A percentile compares a stretch with the other conserved stretches of the same genome.
These are phyloP conservation scores for Pythium rishiriense DNA, from an alignment of 352 stramenopile genomes.

Conservation along the genomic window DNA sequence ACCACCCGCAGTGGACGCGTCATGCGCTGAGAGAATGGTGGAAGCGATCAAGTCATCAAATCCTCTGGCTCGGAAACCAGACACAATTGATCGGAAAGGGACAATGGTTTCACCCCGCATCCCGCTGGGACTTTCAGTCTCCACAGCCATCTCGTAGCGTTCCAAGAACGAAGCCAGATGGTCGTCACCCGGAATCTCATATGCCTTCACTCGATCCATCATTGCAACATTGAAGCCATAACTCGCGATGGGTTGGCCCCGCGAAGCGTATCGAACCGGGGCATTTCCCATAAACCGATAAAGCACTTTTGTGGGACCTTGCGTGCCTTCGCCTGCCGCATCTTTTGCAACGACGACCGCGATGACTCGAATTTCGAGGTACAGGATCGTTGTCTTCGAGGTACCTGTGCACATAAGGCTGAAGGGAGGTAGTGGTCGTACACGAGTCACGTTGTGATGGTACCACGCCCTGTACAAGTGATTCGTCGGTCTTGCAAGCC, in stretches of 20 bases:
- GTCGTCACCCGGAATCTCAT: conserved; percentile 7
- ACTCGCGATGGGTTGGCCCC: neutral
- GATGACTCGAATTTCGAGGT: conserved; percentile 12
- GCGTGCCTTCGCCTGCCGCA: neutral
- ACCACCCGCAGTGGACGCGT: neutral
- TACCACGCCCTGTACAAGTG: conserved; percentile 13
- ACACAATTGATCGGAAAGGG: neutral
- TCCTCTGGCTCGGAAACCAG: neutral
- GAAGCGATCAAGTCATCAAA: neutral
- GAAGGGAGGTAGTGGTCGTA: neutral
- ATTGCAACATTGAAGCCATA: conserved; percentile 1
- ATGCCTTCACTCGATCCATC: conserved; percentile 1
- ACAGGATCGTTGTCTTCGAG: neutral
- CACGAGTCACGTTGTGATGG: neutral
- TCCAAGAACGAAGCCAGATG: conserved; percentile 9
- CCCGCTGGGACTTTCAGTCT: neutral
- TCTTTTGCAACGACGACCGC: conserved; percentile 2
- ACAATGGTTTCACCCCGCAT: neutral
- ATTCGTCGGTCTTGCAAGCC: neutral
- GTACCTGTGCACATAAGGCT: neutral
- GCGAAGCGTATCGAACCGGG: conserved; percentile 2
- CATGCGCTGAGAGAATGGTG: neutral
- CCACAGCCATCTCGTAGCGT: conserved; percentile 9
- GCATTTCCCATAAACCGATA: conserved; percentile 27
- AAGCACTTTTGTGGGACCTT: neutral